Evolutionary conservation across 371 early-diverging fungal genomes (phyloP).

Genomic region (Dichotomocladium elegans): DNA sequence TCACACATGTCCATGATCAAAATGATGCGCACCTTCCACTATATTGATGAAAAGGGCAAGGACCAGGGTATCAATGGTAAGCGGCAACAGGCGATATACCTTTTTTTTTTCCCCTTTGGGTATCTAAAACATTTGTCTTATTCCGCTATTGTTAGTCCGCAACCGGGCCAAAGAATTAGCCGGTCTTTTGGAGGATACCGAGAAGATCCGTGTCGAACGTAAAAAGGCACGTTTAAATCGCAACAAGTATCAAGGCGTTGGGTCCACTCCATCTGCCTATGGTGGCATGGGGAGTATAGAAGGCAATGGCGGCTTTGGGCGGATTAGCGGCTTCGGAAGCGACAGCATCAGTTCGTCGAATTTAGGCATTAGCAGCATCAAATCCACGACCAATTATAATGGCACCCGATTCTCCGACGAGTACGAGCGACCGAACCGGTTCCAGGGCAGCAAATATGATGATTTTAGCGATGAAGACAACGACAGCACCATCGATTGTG

Average conservation of each 20-base stretch:
- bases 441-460: constrained; percentile 16
- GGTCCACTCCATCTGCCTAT: constrained; percentile 50
- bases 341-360: constrained; percentile 22
- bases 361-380: constrained; percentile 16
- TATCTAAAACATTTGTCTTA: neutral
- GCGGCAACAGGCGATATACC: too few species aligned
- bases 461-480: constrained; percentile 16
- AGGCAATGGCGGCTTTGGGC: constrained; percentile 7
- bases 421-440: constrained; percentile 20
- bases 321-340: constrained; percentile 46
- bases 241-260: constrained; percentile 81
- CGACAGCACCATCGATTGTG: too few species aligned
- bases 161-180: constrained; percentile 90
- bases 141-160: constrained; percentile 56
- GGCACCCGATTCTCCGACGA: constrained; percentile 27
- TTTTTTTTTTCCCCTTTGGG: too few species aligned
- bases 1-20: constrained; percentile 81
- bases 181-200: constrained; percentile 73
- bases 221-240: constrained; percentile 85
- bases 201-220: constrained; percentile 79
- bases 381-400: constrained; percentile 21
- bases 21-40: constrained; percentile 76
- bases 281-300: constrained; percentile 18
- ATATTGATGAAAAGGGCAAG: constrained; percentile 89
- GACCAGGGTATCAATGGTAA: constrained; percentile 95